A percentile compares a stretch with the other conserved stretches of the same genome.
phyloP scores from a whole-genome alignment of 2,329 filamentous ascomycete genomes.

The Elsinoe necatrix region DNA sequence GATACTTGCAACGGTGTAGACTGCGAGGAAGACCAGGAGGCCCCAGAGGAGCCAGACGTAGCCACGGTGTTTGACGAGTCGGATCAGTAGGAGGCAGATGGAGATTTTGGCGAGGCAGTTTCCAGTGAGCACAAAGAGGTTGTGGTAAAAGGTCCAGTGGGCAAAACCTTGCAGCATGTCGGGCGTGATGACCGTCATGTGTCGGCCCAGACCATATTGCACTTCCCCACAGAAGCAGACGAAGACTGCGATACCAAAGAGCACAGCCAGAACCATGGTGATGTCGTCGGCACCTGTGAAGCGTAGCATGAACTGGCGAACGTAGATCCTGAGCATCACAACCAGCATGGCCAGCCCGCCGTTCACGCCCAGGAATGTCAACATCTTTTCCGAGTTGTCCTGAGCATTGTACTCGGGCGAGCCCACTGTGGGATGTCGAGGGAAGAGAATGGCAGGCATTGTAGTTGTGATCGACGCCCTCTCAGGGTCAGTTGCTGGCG shows the following conservation, averaged over 20 bases:
- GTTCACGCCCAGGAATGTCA: constrained; percentile 18
- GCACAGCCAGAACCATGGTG: constrained; percentile 36
- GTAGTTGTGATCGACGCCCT: background rate
- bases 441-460: constrained; percentile 11
- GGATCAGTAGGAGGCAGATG: constrained; percentile 39
- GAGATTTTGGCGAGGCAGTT: constrained; percentile 42
- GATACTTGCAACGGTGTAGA: constrained; percentile 36
- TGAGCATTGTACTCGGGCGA: constrained; percentile 10
- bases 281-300: constrained; percentile 45
- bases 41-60: constrained; percentile 37
- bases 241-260: constrained; percentile 28
- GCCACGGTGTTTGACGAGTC: constrained; percentile 33
- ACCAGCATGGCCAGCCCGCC: constrained; percentile 18
- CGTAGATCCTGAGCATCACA: constrained; percentile 22
- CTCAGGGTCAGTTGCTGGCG: background rate
- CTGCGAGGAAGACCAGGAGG: constrained; percentile 37
- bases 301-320: constrained; percentile 40
- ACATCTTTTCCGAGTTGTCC: constrained; percentile 16
- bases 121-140: constrained; percentile 40
- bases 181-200: constrained; percentile 26
- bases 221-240: constrained; percentile 40
- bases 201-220: constrained; percentile 41
- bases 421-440: background rate
- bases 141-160: constrained; percentile 40
- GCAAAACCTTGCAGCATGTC: constrained; percentile 31